These are phyloP conservation scores for Fusarium agapanthi DNA, from an alignment of 2,329 filamentous ascomycete genomes.

Conservation along the genomic window DNA sequence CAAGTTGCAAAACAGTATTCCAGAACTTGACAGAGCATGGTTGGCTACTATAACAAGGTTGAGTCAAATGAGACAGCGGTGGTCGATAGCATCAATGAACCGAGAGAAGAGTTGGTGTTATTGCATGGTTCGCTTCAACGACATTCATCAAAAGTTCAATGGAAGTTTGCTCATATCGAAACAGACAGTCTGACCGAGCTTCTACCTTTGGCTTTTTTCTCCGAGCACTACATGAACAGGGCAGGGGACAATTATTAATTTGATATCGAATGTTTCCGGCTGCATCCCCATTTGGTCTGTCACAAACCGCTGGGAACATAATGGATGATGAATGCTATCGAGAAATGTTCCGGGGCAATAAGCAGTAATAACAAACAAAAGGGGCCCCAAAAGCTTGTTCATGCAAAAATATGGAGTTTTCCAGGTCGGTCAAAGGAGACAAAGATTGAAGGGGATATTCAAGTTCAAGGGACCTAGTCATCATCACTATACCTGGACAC, in stretches of 20 bases:
- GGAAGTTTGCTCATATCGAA: not conserved
- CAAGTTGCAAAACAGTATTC: not conserved
- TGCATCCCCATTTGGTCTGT: conserved; percentile 4
- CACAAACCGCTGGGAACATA: conserved; percentile 1
- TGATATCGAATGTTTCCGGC: conserved; percentile 7
- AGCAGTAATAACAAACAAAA: conserved; percentile 14
- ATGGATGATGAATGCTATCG: not conserved
- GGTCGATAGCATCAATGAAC: conserved; percentile 4
- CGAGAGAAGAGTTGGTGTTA: not conserved
- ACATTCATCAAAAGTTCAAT: not conserved
- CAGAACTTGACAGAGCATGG: conserved; percentile 10
- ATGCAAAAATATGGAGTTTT: conserved; percentile 22
- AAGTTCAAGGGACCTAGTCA: conserved; percentile 1
- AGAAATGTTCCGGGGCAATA: conserved; percentile 10
- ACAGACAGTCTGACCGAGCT: conserved; percentile 1
- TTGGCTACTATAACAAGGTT: not conserved
- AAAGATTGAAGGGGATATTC: not conserved
- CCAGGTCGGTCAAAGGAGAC: conserved; percentile 7
- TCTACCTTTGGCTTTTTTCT: conserved; percentile 1
- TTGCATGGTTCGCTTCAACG: conserved; percentile 11
- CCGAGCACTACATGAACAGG: not conserved
- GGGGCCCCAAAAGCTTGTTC: conserved; percentile 22
- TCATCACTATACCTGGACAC: not conserved
- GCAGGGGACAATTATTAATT: conserved; percentile 3
- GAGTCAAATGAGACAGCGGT: not conserved